Conservation (phyloP, 441 rosid genomes). For the Erysimum pusillum region DNA sequence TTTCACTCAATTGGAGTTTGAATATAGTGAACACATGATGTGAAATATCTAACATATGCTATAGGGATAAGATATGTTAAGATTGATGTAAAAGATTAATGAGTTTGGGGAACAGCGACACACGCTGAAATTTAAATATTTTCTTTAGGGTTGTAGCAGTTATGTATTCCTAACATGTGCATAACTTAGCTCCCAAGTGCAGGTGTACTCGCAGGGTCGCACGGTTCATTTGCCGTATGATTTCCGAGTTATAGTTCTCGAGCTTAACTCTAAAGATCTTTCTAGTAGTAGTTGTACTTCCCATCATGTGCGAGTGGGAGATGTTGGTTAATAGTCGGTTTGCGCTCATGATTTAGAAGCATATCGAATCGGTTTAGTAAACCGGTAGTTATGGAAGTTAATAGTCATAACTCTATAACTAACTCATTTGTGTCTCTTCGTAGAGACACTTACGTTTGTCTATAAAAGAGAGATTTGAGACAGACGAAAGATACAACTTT, state of each 20-base stretch:
- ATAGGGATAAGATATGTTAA: background rate
- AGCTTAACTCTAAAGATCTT: background rate
- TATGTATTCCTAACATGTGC: no score
- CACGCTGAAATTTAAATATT: no score
- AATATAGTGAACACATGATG: conserved; percentile 22
- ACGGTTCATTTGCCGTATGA: conserved; percentile 8
- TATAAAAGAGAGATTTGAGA: no score
- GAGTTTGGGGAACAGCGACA: no score
- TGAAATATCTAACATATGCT: conserved; percentile 19
- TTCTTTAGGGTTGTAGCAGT: no score
- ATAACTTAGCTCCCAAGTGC: conserved; percentile 2
- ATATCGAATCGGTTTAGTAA: background rate
- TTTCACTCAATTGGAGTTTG: background rate
- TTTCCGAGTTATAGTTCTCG: background rate
- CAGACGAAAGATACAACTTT: no score
- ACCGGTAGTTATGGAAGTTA: no score
- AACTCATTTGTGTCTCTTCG: no score
- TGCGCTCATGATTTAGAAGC: background rate
- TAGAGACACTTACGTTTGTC: no score
- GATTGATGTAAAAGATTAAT: conserved; percentile 1
- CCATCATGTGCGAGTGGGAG: conserved; percentile 6
- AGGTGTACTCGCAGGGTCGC: conserved; percentile 8
- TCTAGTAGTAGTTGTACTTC: background rate
- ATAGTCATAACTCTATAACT: no score
- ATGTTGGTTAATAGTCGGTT: background rate